These are phyloP conservation scores for Fusarium sp. DNA, from an alignment of 2,329 filamentous ascomycete species.

Conservation along the genomic window DNA sequence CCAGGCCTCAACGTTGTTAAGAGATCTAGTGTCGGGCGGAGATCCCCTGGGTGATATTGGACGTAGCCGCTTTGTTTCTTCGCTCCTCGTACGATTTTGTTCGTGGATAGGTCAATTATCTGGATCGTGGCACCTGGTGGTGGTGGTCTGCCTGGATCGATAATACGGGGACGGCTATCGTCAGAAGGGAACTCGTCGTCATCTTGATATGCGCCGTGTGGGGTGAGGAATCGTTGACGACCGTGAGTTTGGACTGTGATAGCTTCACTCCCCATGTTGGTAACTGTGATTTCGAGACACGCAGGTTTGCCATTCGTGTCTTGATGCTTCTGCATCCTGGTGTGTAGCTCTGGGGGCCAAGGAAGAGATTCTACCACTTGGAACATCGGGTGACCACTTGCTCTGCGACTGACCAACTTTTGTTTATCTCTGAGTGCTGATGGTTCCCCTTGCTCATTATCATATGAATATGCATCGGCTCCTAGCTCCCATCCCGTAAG, in stretches of 20 bases:
- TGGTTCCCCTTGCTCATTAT: neutral
- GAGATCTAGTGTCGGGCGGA: neutral
- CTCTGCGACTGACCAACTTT: neutral
- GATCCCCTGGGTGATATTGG: neutral
- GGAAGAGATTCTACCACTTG: neutral
- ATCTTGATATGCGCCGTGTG: neutral
- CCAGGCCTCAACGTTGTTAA: neutral
- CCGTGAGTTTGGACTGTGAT: neutral
- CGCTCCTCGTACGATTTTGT: neutral
- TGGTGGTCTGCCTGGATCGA: neutral
- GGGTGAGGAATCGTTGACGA: neutral
- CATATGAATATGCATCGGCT: neutral
- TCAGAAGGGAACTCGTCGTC: neutral
- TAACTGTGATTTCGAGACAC: neutral
- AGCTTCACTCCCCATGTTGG: neutral
- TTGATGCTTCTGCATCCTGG: neutral
- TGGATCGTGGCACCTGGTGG: neutral
- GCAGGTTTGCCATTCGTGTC: neutral
- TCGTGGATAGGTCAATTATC: neutral
- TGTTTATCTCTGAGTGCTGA: accelerated
- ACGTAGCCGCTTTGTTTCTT: neutral
- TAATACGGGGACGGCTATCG: neutral
- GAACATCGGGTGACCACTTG: neutral
- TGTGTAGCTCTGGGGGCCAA: neutral
- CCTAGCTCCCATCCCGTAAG: neutral